Evolutionary conservation across 495 filamentous ascomycete species (phyloP), one percentile per base, ranked within the genome.

Genomic region (Xylaria scruposa): DNA sequence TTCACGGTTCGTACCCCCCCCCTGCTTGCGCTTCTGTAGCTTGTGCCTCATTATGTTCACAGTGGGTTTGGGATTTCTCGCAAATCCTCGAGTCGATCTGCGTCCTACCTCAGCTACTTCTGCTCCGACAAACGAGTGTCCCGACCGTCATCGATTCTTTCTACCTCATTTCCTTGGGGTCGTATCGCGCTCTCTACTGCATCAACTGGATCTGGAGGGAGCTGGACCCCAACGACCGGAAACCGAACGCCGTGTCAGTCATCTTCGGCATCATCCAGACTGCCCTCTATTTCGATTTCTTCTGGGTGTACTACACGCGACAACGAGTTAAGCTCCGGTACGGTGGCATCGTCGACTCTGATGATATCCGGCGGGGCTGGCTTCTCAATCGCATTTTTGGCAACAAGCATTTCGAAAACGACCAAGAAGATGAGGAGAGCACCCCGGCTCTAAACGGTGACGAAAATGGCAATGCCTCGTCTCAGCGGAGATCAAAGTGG

Each of bases 71-170:
- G 91, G 88, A 88, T 59, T 97, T 98, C 82, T 97, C 93, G 13
- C 89, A 95, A 46, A 91, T 96, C 66, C 90, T 98, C 66, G 97
- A 99, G 81, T 94, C 94, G 31, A 88, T 97, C 60, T 94, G 91
- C 79, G 90, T 98, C 13, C 88, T 98, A 19, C 97, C 97, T 0
- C 96, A 99, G 76, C 89, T 98, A 0, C 86, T 97, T 15, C 89
- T 98, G 31, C 90, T 98, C 31, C 92, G 96, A 58, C 94, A 98
- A 78, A 98, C 96, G 26, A 94, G 90, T 42, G 94, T 98, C 3
- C 97, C 96, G 3, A 98, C 97, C 13, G 96, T 97, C 47, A 95
- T 99, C 81, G 93, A 97, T 77, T 96, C 93, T 9, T 97, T 92
- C 82, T 99, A 99, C 81, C 91, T 98, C 56, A 83, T 95, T 38